These are phyloP conservation scores for Calonectria pseudoturangicola DNA, from an alignment of 2,329 filamentous ascomycete species.

Conservation along the genomic window DNA sequence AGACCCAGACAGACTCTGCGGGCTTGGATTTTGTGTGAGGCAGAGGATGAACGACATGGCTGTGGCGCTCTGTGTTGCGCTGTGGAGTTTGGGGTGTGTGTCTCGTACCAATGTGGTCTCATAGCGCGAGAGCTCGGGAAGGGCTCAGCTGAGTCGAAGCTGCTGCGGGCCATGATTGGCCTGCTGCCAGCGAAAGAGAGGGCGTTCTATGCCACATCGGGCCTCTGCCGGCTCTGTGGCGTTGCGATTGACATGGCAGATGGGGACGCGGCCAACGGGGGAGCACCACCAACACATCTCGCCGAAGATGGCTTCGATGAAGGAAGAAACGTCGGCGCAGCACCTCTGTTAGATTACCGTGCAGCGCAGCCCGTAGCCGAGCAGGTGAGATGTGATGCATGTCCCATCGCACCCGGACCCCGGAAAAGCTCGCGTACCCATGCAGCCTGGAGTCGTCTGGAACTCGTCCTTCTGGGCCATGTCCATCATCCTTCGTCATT, in stretches of 20 bases:
- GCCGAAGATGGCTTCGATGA: conserved; percentile 29
- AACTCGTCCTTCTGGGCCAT: background rate
- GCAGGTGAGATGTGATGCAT: conserved; percentile 21
- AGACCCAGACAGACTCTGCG: background rate
- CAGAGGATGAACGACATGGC: conserved; percentile 29
- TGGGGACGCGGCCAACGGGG: conserved; percentile 27
- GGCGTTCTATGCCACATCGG: conserved; percentile 44
- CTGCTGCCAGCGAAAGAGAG: conserved; percentile 29
- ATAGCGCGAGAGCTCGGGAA: conserved; percentile 44
- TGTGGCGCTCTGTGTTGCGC: conserved; percentile 25
- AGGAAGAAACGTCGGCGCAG: conserved; percentile 29
- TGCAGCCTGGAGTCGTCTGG: background rate
- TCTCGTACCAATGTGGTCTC: conserved; percentile 24
- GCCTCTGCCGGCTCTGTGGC: conserved; percentile 41
- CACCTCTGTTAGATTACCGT: conserved; percentile 13
- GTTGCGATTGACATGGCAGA: conserved; percentile 37
- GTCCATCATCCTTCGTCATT: conserved; percentile 6
- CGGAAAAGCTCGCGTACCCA: background rate
- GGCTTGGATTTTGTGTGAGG: background rate
- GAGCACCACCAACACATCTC: conserved; percentile 19
- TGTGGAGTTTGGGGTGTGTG: conserved; percentile 20
- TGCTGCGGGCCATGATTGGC: conserved; percentile 47
- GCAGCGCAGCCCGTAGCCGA: conserved; percentile 17
- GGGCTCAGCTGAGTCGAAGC: conserved; percentile 50
- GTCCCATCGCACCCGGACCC: conserved; percentile 6